A percentile compares a stretch with the other conserved stretches of the same genome.
Conservation (phyloP, 1,284 basidiomycete genomes). For the Spongiforma sp. region DNA sequence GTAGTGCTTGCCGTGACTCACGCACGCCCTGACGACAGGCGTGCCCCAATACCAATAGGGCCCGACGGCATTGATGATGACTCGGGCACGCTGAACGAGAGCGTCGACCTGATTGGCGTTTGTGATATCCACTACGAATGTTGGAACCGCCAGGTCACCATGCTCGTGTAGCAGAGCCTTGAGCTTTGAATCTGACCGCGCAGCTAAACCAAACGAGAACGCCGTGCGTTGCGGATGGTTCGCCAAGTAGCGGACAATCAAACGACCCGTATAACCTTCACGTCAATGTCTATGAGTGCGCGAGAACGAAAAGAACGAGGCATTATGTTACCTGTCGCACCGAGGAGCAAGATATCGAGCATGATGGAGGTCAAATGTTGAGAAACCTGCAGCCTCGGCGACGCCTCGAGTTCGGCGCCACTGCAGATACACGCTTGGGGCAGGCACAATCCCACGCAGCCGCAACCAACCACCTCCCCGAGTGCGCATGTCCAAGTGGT, state of each 20-base stretch:
- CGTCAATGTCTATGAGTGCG: conserved; percentile 8
- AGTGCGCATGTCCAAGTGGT: conserved; percentile 22
- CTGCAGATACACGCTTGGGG: conserved; percentile 10
- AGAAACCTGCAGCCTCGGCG: conserved; percentile 8
- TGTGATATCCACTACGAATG: conserved; percentile 59
- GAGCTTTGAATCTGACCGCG: conserved; percentile 62
- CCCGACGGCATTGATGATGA: conserved; percentile 72
- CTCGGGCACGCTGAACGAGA: conserved; percentile 57
- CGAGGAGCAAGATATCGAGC: conserved; percentile 64
- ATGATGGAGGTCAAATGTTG: conserved; percentile 27
- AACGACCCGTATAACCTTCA: conserved; percentile 66
- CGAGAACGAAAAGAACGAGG: conserved; percentile 7
- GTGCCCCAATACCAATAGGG: conserved; percentile 70
- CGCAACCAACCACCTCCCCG: conserved; percentile 19
- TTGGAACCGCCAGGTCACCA: conserved; percentile 44
- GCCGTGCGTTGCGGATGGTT: conserved; percentile 61
- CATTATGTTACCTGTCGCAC: conserved; percentile 54
- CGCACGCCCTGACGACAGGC: conserved; percentile 58
- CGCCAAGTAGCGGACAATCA: conserved; percentile 64
- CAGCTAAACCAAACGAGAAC: conserved; percentile 67
- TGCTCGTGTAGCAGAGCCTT: conserved; percentile 49
- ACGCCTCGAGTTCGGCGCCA: conserved; percentile 1
- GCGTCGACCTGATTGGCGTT: conserved; percentile 52
- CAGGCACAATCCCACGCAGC: conserved; percentile 6
- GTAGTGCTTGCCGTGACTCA: conserved; percentile 60